phyloP scores from a whole-genome alignment of 1,284 basidiomycete species.

The Marasmius oreades region DNA sequence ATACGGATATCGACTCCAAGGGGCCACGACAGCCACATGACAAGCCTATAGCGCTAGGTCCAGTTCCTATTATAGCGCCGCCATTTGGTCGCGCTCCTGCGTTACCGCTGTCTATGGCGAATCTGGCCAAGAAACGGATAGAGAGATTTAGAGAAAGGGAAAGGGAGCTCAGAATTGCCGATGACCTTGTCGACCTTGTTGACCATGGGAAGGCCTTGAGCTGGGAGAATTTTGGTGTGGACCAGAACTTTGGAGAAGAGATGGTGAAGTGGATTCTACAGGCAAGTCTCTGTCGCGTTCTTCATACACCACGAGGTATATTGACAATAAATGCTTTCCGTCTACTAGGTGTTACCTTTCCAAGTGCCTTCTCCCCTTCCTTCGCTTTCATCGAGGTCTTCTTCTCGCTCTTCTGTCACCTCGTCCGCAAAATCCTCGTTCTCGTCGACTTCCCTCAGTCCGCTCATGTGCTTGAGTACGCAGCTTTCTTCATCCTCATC shows the following conservation, averaged over 20 bases:
- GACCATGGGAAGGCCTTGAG: background rate
- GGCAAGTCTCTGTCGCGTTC: slow-evolving; percentile 22
- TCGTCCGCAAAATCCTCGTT: background rate
- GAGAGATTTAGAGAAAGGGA: background rate
- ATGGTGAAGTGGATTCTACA: slow-evolving; percentile 41
- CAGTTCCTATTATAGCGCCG: slow-evolving; percentile 1
- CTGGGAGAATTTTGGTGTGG: background rate
- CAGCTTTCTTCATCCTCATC: slow-evolving; percentile 9
- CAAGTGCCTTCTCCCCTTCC: background rate
- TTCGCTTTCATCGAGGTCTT: background rate
- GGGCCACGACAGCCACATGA: background rate
- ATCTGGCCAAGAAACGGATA: background rate
- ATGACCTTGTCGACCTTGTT: background rate
- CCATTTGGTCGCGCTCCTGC: background rate
- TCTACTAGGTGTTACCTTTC: slow-evolving; percentile 8
- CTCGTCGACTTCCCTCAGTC: background rate
- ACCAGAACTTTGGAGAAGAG: slow-evolving; percentile 23
- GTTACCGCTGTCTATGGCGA: background rate
- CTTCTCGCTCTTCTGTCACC: background rate
- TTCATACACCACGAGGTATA: background rate
- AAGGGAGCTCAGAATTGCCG: background rate
- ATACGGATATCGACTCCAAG: background rate
- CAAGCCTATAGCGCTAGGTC: background rate
- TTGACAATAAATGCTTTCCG: slow-evolving; percentile 22
- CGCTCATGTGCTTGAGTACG: background rate